Base-by-base conservation (phyloP, 1,139 yeast genomes). In the Geotrichum histeridarum region DNA sequence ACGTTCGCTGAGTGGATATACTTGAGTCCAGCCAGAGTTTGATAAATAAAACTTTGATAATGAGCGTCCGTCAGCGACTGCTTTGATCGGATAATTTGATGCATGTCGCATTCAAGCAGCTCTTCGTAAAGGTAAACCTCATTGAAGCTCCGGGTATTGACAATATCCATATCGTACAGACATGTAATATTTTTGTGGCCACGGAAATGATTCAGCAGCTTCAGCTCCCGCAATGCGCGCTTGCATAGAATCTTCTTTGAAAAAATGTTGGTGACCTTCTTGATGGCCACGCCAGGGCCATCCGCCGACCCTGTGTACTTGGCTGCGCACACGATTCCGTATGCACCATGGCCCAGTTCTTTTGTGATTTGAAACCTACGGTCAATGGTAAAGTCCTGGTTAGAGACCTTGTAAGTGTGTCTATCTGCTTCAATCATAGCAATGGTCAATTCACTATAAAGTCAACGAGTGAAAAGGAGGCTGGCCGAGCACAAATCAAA, bases 51-150 rank as follows among this genome's bases (percentile, higher is more conserved):
- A 50, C 89, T 83, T 71, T 93, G 99, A 71, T 87, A 91, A 69
- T 93, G 99, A 41, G 91, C 88, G 68, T 93, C 98, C 0, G 98
- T 90, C 63, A 93, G 77, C 0, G 96, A 90, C 70, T 93, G 99
- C 32, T 91, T 90, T 2, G 96, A 88, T 62, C 95, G 78, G 58
- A 93, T 93, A 65, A 93, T 93, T 69, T 93, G 98, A 68, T 91
- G 97, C 88, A 93, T 84, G 69, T 93, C 99, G 72, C 98, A 93
- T 70, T 93, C 99, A 97, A 93, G 90, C 61, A 90, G 74, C 70
- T 91, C 97, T 70, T 93, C 98, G 66, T 93, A 93, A 7, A 93
- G 75, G 63, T 93, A 93, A 12, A 93, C 80, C 65, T 95, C 99
- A 70, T 91, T 90, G 74, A 91, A 91, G 58, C 81, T 82, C 46